Base-by-base conservation (phyloP, 148 eudicot species). In the Rhododendron williamsianum region DNA sequence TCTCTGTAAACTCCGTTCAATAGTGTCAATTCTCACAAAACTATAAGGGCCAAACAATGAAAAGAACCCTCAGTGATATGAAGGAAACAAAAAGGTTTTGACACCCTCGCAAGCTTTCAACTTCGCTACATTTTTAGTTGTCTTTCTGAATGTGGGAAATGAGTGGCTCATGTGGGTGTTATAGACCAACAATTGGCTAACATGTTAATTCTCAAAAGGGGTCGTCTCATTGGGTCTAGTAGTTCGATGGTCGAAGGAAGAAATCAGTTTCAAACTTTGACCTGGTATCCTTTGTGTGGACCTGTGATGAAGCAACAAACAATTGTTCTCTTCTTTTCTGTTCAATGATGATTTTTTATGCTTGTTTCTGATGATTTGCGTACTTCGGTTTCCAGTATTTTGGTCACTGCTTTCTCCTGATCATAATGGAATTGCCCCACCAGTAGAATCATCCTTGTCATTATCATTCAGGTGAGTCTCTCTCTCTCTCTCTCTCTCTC, bases 371-470 rank as follows among this genome's bases (percentile, higher is more conserved):
- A 63, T 78, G 85, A 78, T 30, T 77, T 76, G 72, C 7, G 1
- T n/a, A 52, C 56, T 85, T 78, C 81, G 12, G 21, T 82, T 90
- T 90, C 72, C 98, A 96, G 99, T 91, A 78, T 91, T 92, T 87
- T 96, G 94, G 97, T 93, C 99, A 13, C 91, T 93, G 85, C 91
- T 93, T 87, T 90, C 94, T 56, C 91, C 93, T 51, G 91, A 92
- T 88, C 91, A 92, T 84, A 87, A 92, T 72, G 89, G 91, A 81
- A 87, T 90, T 11, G 65, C 89, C 49, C 86, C 96, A 58, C 88
- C 95, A 6, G 92, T 88, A 56, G 98, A 92, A 82, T 88, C 98
- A 9, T 91, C 98, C 76, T 89, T 93, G 84, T 91, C 94, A 54
- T 91, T 92, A 81, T 89, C 98, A 83, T 94, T 94, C 94, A 91